Conservation (phyloP, 495 filamentous ascomycete species). For the Apiosordaria backusii region DNA sequence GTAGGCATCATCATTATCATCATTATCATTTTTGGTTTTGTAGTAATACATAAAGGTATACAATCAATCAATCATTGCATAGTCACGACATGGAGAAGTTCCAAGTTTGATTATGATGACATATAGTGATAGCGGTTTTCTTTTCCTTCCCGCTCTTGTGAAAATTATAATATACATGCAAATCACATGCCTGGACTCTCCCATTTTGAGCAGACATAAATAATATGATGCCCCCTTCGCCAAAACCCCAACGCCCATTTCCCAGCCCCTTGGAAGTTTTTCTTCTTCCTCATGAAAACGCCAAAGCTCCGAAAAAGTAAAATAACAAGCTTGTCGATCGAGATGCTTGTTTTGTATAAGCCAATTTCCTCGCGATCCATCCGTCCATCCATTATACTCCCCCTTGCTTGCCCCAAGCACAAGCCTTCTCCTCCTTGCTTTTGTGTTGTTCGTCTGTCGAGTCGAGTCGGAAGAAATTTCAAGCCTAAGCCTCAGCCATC, state of each 20-base stretch:
- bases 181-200: no score
- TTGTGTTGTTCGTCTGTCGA: no score
- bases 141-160: no score
- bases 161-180: no score
- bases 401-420: neutral
- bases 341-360: neutral
- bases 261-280: neutral
- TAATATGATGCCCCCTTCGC: neutral
- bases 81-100: no score
- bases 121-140: no score
- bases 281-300: neutral
- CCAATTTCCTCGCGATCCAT: neutral
- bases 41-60: neutral
- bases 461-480: no score
- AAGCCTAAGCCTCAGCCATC: conserved; percentile 39
- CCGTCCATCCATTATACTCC: neutral
- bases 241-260: neutral
- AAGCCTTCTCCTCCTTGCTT: neutral
- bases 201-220: no score
- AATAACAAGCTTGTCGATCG: neutral
- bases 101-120: no score
- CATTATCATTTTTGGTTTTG: neutral
- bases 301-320: neutral
- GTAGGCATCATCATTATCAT: neutral
- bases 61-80: neutral